Evolutionary conservation across 805 yeast species (phyloP), one percentile per base, ranked within the genome.

Genomic region (Metschnikowia reukaufii): DNA sequence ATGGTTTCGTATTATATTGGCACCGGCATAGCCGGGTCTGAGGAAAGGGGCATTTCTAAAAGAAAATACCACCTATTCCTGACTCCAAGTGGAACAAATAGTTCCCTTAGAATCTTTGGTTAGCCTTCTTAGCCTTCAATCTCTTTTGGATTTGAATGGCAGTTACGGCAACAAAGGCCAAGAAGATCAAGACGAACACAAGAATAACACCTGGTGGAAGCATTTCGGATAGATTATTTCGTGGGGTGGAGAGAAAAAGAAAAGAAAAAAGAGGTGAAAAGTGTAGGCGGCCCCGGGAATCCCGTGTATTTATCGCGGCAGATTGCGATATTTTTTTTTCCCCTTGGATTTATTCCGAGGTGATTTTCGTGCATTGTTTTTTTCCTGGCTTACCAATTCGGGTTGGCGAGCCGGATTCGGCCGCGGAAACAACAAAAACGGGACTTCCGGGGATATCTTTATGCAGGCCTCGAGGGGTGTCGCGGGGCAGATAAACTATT

Each of bases 121-220:
- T 55, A 48, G 74, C 56, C 65, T 73, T 75, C 61, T 63, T 72
- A 30, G 70, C 72, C 64, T 68, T 69, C 52, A 73, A 36, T 55
- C 61, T 66, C 73, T 72, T 75, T 50, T 63, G 66, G 60, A 68
- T 51, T 55, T 63, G 59, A 50, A 73, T 62, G 60, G 65, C 67
- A 52, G 57, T 48, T 47, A 76, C 56, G 52, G 67, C 73, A 54
- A 50, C 20, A 55, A 55, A 55, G 47, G 76, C 78, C 64, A 77
- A 77, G 70, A 78, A 78, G 52, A 79, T 55, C 63, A 79, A 74
- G 55, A 68, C 71, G 71, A 83, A 82, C 57, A 83, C 88, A 66
- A 83, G 74, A 67, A 83, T 83, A 73, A 83, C 88, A 72, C 88
- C 88, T 55, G 83, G 75, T 68, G 88, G 87, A 64, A 83, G 74